These are phyloP conservation scores for Scytalidium lignicola DNA, from an alignment of 2,329 filamentous ascomycete species.

Conservation along the genomic window DNA sequence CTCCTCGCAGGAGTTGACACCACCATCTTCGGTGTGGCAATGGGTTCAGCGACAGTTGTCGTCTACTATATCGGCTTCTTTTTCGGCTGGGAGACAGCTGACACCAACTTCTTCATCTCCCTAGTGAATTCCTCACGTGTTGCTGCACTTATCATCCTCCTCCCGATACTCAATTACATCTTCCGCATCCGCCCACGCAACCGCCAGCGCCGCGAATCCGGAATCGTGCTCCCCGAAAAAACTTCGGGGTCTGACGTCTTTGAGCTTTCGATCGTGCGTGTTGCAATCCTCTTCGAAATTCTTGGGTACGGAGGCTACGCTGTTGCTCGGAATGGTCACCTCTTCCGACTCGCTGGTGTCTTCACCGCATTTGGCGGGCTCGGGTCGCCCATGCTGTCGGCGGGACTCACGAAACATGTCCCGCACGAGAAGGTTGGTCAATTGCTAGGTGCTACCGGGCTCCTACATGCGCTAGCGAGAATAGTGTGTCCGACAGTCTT, in stretches of 20 bases:
- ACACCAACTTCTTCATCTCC: constrained; percentile 77
- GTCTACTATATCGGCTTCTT: constrained; percentile 77
- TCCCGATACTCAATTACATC: constrained; percentile 73
- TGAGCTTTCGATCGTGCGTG: constrained; percentile 72
- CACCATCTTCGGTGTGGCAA: constrained; percentile 72
- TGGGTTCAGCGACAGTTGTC: constrained; percentile 76
- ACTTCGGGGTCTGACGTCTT: constrained; percentile 64
- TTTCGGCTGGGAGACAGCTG: constrained; percentile 78
- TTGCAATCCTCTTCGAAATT: constrained; percentile 71
- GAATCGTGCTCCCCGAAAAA: constrained; percentile 41
- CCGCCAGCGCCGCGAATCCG: constrained; percentile 48
- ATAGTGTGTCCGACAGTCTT: constrained; percentile 78
- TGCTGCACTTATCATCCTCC: constrained; percentile 64
- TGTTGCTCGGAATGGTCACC: constrained; percentile 50
- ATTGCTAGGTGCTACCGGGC: constrained; percentile 80
- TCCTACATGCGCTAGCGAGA: constrained; percentile 77
- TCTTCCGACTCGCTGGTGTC: constrained; percentile 69
- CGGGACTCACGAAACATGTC: constrained; percentile 84
- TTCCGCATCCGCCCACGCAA: constrained; percentile 47
- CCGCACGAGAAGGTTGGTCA: constrained; percentile 76
- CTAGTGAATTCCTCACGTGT: constrained; percentile 73
- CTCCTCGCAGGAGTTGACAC: constrained; percentile 76
- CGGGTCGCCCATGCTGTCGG: constrained; percentile 78
- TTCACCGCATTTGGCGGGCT: constrained; percentile 77
- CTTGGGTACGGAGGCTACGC: constrained; percentile 73